Percentiles rank a stretch among this genome's conserved stretches.
Conservation (phyloP, 2,329 filamentous ascomycete species). For the Fonsecaea multimorphosa region DNA sequence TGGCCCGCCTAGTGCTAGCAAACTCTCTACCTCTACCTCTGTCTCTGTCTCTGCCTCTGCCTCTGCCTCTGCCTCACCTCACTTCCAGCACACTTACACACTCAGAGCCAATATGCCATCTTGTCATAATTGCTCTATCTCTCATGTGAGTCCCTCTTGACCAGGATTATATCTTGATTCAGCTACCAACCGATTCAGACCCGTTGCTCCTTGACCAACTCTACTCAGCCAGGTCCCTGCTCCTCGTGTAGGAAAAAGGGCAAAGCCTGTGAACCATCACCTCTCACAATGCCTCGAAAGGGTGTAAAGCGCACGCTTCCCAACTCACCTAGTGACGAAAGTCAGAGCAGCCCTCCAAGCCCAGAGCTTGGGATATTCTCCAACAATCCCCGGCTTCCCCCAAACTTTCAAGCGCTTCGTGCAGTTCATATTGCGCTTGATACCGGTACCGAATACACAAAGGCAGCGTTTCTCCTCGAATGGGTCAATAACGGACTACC, state of each 20-base stretch:
- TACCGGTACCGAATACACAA: slow-evolving; percentile 1
- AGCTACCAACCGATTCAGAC: background rate
- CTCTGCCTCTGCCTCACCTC: background rate
- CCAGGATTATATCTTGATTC: background rate
- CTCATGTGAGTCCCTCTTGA: background rate
- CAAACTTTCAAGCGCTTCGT: background rate
- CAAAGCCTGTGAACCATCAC: background rate
- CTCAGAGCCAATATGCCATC: background rate
- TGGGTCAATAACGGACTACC: background rate
- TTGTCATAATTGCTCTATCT: background rate
- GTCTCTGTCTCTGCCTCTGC: background rate
- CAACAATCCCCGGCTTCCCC: background rate
- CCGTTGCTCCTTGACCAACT: background rate
- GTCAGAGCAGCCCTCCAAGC: background rate
- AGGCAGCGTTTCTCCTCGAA: background rate
- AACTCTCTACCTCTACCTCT: too few relatives aligned
- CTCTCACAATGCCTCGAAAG: background rate
- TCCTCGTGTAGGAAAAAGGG: background rate
- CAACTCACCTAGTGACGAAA: background rate
- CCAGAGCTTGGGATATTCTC: background rate
- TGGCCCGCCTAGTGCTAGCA: too few relatives aligned
- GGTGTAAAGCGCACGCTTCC: background rate
- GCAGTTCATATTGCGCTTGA: slow-evolving; percentile 4
- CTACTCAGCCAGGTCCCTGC: background rate
- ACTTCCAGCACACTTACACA: background rate